These are phyloP conservation scores for Rubia peregrina DNA, from an alignment of 305 asterid species.

Conservation along the genomic window DNA sequence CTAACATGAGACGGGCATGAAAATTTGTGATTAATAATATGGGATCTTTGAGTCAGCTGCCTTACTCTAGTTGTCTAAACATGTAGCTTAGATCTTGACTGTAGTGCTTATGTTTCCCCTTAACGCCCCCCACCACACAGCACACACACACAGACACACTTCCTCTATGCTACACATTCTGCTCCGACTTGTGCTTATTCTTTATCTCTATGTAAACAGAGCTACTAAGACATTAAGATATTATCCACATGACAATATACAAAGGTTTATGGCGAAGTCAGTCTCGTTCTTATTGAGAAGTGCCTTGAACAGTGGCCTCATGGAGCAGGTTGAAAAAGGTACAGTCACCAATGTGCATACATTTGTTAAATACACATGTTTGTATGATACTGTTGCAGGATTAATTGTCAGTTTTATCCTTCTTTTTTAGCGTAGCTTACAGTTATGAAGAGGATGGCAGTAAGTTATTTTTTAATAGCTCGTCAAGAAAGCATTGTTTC, in stretches of 20 bases:
- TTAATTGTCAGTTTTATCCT: background rate
- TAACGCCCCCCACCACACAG: no score
- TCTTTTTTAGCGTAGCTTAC: background rate
- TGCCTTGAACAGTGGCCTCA: slow-evolving; percentile 21
- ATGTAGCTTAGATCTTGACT: background rate
- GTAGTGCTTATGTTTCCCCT: background rate
- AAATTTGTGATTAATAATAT: background rate
- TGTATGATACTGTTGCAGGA: background rate
- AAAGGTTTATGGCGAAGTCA: slow-evolving; percentile 84
- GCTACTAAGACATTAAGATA: slow-evolving; percentile 61
- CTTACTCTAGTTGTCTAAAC: background rate
- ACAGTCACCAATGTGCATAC: slow-evolving; percentile 3
- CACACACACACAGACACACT: no score
- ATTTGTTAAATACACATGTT: background rate
- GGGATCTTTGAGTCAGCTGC: background rate
- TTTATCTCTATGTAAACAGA: slow-evolving; percentile 25
- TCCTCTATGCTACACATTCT: background rate
- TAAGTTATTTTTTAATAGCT: background rate
- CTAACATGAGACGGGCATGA: slow-evolving; percentile 1
- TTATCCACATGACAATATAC: slow-evolving; percentile 64
- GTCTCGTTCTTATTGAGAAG: slow-evolving; percentile 73
- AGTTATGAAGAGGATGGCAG: background rate
- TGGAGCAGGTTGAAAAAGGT: slow-evolving; percentile 67
- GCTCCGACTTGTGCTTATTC: slow-evolving; percentile 13
- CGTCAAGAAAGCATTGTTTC: background rate